Conservation (phyloP, 441 rosid species). For the Dalechampia spathulata region DNA sequence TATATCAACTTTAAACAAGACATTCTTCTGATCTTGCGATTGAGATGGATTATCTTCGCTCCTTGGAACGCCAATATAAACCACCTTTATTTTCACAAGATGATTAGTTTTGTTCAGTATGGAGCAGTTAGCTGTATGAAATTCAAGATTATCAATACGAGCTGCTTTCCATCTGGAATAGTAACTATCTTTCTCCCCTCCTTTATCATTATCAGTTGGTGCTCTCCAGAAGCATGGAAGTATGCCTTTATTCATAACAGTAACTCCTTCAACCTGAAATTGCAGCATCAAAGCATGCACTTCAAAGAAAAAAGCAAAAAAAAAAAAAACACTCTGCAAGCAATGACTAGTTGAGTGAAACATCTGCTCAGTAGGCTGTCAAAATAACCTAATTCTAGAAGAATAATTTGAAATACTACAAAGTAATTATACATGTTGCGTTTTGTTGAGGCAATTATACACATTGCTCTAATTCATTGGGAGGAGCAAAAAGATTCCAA, state of each 20-base stretch:
- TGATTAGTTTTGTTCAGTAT: slow-evolving; percentile 33
- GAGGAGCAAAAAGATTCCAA: too few species aligned
- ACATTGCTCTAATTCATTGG: too few species aligned
- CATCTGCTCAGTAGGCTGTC: not conserved
- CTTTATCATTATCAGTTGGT: slow-evolving; percentile 94
- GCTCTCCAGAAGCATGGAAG: slow-evolving; percentile 96
- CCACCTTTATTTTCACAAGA: slow-evolving; percentile 45
- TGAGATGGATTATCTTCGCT: slow-evolving; percentile 23
- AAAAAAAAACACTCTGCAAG: not conserved
- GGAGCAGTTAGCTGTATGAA: slow-evolving; percentile 59
- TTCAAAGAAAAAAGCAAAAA: not conserved
- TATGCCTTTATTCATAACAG: slow-evolving; percentile 63
- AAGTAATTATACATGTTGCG: too few species aligned
- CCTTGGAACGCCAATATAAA: slow-evolving; percentile 37
- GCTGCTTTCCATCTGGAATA: slow-evolving; percentile 80
- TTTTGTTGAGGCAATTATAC: too few species aligned
- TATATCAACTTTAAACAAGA: slow-evolving; percentile 51
- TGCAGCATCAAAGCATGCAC: slow-evolving; percentile 13
- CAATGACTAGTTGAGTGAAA: not conserved
- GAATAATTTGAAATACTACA: too few species aligned
- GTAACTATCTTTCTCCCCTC: slow-evolving; percentile 73
- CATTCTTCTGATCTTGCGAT: slow-evolving; percentile 28
- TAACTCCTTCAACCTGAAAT: slow-evolving; percentile 60
- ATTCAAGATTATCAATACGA: slow-evolving; percentile 37
- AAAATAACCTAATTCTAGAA: not conserved